A percentile compares a stretch with the other conserved stretches of the same genome.
phyloP scores from a whole-genome alignment of 768 basidiomycete genomes.

The Mycena leptocephala region DNA sequence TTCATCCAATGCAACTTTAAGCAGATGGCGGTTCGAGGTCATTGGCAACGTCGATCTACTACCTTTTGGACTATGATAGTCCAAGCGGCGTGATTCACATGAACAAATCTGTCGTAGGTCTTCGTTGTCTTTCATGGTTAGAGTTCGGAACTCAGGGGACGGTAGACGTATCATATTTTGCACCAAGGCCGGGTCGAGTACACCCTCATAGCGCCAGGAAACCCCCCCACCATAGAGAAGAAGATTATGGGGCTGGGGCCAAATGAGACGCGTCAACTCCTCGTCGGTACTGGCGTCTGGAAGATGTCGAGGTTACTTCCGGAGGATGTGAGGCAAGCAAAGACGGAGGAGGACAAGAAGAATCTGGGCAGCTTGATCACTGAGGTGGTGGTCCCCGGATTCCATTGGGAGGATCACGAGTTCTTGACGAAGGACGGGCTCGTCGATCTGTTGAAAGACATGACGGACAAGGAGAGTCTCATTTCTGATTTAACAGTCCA shows the following conservation, averaged over 20 bases:
- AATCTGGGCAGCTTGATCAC: conserved; percentile 67
- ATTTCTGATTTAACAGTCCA: not conserved
- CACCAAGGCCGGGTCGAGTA: conserved; percentile 69
- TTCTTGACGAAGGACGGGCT: conserved; percentile 47
- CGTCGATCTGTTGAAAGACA: conserved; percentile 47
- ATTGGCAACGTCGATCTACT: conserved; percentile 37
- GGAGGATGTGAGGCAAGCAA: not conserved
- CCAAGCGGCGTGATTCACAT: conserved; percentile 61
- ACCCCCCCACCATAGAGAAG: conserved; percentile 53
- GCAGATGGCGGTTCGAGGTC: conserved; percentile 10
- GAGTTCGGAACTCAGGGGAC: not conserved
- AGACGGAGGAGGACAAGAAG: conserved; percentile 47
- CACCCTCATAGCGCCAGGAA: conserved; percentile 57
- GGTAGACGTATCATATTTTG: conserved; percentile 66
- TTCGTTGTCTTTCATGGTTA: not conserved
- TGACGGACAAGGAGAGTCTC: conserved; percentile 4
- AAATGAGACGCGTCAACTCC: conserved; percentile 64
- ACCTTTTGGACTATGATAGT: conserved; percentile 61
- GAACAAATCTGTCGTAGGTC: conserved; percentile 64
- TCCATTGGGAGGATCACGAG: conserved; percentile 67
- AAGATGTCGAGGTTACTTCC: not conserved
- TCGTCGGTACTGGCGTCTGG: conserved; percentile 52
- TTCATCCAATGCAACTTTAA: not conserved
- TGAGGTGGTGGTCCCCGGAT: conserved; percentile 64
- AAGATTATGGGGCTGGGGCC: conserved; percentile 45